Evolutionary conservation across 2,329 filamentous ascomycete species (phyloP).

Genomic region (Colletotrichum somersetense): DNA sequence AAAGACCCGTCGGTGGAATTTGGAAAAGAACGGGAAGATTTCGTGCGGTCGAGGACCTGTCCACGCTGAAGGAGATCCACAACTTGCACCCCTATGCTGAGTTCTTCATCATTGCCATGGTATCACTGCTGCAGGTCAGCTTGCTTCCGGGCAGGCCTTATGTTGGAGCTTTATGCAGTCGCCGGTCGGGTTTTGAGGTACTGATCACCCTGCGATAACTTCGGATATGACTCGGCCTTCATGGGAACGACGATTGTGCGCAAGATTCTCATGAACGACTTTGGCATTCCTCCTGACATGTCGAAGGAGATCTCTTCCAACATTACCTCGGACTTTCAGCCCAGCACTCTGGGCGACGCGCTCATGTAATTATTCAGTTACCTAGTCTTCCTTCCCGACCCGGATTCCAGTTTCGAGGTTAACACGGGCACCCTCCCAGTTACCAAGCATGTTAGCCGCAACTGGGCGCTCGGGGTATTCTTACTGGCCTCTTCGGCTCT

Average conservation of each 20-base stretch:
- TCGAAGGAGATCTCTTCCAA: constrained; percentile 54
- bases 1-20: no score
- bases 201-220: constrained; percentile 48
- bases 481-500: constrained; percentile 58
- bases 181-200: neutral
- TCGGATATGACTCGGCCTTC: constrained; percentile 67
- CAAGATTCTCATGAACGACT: constrained; percentile 60
- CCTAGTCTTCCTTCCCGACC: constrained; percentile 10
- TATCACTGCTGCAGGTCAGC: constrained; percentile 55
- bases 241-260: constrained; percentile 67
- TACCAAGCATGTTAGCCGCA: constrained; percentile 63
- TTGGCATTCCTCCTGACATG: constrained; percentile 48
- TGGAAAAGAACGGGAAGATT: constrained; percentile 51
- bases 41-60: constrained; percentile 65
- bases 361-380: constrained; percentile 58
- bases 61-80: constrained; percentile 67
- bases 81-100: constrained; percentile 64
- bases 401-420: neutral
- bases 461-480: constrained; percentile 67
- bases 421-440: constrained; percentile 43
- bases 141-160: constrained; percentile 14
- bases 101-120: constrained; percentile 62
- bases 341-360: constrained; percentile 66
- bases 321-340: constrained; percentile 62
- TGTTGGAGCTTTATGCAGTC: neutral